Conservation (phyloP, 2,329 filamentous ascomycete genomes). For the Pyricularia sp. region DNA sequence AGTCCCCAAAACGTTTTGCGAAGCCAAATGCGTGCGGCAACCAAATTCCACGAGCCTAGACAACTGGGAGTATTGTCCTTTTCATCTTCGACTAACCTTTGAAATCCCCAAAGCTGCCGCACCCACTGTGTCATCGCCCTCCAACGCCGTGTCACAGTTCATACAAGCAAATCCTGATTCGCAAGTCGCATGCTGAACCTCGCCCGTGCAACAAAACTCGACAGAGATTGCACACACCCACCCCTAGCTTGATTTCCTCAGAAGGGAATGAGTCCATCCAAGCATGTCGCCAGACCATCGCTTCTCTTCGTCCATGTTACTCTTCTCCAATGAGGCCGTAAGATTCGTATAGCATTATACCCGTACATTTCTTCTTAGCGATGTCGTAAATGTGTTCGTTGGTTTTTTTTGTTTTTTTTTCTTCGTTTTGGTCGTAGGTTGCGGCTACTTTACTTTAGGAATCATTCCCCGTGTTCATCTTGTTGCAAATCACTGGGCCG, state of each 20-base stretch:
- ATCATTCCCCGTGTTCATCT: not conserved
- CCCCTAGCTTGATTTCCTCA: not conserved
- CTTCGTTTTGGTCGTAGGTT: not conserved
- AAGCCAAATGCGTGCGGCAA: not conserved
- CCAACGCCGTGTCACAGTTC: not conserved
- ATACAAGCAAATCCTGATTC: not conserved
- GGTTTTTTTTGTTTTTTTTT: not conserved
- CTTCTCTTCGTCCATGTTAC: not conserved
- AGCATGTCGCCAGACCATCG: not conserved
- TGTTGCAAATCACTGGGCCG: slow-evolving; percentile 29
- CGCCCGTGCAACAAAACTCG: not conserved
- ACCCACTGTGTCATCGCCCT: not conserved
- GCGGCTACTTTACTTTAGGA: not conserved
- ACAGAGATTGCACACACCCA: not conserved
- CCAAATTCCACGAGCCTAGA: not conserved
- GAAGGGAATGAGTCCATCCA: not conserved
- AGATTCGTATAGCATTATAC: slow-evolving; percentile 7
- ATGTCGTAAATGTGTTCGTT: slow-evolving; percentile 1
- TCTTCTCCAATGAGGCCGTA: slow-evolving; percentile 3
- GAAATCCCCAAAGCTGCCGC: not conserved
- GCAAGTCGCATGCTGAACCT: not conserved
- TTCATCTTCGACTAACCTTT: not conserved
- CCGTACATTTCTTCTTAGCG: slow-evolving; percentile 5
- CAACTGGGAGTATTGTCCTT: not conserved
- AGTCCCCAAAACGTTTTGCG: not conserved